Percentiles rank a stretch among this genome's conserved stretches.
Evolutionary conservation across 768 basidiomycete species (phyloP).

Genomic region (Pleurotus salmoneostramineus): DNA sequence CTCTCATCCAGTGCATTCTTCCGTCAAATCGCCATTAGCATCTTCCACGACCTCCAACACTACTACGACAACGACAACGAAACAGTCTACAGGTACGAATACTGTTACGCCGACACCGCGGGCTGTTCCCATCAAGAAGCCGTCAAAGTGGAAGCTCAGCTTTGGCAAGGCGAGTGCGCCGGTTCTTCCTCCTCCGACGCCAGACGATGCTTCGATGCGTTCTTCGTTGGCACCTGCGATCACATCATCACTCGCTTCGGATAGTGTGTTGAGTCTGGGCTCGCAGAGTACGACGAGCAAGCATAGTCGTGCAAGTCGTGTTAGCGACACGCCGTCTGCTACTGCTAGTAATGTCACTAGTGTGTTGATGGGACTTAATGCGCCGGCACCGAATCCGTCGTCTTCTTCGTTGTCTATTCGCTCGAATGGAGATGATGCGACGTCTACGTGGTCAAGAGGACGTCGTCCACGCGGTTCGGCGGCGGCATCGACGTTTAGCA

Average conservation of each 20-base stretch:
- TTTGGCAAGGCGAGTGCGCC: constrained; percentile 55
- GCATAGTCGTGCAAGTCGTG: neutral
- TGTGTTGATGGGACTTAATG: constrained; percentile 68
- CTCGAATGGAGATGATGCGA: constrained; percentile 32
- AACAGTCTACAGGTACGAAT: too few species aligned
- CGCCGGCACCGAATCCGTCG: constrained; percentile 29
- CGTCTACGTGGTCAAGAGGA: constrained; percentile 46
- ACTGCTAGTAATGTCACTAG: constrained; percentile 78
- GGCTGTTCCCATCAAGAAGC: constrained; percentile 52
- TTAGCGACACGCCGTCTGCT: constrained; percentile 41
- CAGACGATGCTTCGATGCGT: constrained; percentile 24
- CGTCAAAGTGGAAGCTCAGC: constrained; percentile 82
- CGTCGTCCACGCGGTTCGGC: constrained; percentile 28
- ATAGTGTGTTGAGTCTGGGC: constrained; percentile 5
- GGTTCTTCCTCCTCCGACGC: constrained; percentile 31
- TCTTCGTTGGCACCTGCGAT: constrained; percentile 1
- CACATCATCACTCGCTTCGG: constrained; percentile 1
- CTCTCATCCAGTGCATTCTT: constrained; percentile 15
- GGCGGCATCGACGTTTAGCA: constrained; percentile 14
- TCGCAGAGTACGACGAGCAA: constrained; percentile 5
- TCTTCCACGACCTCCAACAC: constrained; percentile 13
- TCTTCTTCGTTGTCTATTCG: constrained; percentile 11
- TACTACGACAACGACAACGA: too few species aligned
- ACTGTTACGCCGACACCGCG: constrained; percentile 1
- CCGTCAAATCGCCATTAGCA: constrained; percentile 23